A percentile compares a stretch with the other conserved stretches of the same genome.
phyloP scores from a whole-genome alignment of 176 grass and related monocot species.

The Carex scoparia region DNA sequence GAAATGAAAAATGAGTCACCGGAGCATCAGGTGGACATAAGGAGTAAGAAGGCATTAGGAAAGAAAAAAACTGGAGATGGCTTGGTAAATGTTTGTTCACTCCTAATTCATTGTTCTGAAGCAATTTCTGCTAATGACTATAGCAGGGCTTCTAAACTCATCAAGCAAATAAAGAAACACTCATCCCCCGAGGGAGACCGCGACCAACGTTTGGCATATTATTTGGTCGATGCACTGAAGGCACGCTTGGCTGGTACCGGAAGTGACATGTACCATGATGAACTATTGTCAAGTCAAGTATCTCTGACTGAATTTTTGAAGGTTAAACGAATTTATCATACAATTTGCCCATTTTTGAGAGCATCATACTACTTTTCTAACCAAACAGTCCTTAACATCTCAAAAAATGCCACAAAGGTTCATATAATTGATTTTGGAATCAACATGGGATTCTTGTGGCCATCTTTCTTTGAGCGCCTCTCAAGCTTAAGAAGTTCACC shows the following conservation, averaged over 20 bases:
- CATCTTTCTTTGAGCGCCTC: conserved; percentile 43
- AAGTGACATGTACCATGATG: conserved; percentile 34
- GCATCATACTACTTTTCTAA: conserved; percentile 39
- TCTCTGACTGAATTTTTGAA: conserved; percentile 34
- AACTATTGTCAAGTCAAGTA: conserved; percentile 28
- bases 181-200: not conserved
- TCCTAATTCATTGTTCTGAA: not conserved
- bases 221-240: conserved; percentile 49
- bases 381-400: conserved; percentile 38
- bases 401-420: conserved; percentile 25
- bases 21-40: not conserved
- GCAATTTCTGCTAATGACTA: not conserved
- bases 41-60: not conserved
- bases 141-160: not conserved
- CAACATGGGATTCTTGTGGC: conserved; percentile 50
- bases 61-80: not conserved
- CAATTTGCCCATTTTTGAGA: conserved; percentile 39
- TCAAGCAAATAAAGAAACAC: not conserved
- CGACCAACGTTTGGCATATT: conserved; percentile 43
- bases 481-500: conserved; percentile 7
- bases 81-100: not conserved
- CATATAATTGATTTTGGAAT: conserved; percentile 71
- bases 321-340: conserved; percentile 26
- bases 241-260: conserved; percentile 51
- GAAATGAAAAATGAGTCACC: not conserved